Conservation (phyloP, 2,329 filamentous ascomycete genomes). For the Bipolaris gigantea region DNA sequence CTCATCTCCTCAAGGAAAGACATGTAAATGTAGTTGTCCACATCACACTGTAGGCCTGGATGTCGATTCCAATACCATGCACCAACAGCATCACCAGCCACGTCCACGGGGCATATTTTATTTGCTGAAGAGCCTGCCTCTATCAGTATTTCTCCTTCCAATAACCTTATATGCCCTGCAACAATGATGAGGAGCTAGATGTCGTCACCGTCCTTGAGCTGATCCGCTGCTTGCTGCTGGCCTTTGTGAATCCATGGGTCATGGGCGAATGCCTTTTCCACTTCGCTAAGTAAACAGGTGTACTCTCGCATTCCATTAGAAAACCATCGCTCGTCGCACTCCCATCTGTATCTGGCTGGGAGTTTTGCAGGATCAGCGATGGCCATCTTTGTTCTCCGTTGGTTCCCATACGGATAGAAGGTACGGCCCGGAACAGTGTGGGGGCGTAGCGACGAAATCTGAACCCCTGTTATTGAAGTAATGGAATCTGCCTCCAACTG, state of each 20-base stretch:
- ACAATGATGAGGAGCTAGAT: constrained; percentile 9
- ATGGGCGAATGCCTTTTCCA: background rate
- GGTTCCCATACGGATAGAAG: background rate
- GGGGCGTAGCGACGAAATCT: background rate
- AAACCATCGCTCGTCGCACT: constrained; percentile 7
- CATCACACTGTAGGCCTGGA: constrained; percentile 57
- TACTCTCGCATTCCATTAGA: constrained; percentile 5
- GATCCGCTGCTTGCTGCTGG: background rate
- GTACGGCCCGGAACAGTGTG: background rate
- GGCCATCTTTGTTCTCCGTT: background rate
- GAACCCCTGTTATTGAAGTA: background rate
- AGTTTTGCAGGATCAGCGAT: background rate
- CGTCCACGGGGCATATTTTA: constrained; percentile 49
- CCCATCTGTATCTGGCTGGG: constrained; percentile 1
- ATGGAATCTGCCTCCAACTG: background rate
- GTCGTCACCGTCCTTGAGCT: constrained; percentile 5
- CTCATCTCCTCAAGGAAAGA: constrained; percentile 63
- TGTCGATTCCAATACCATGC: constrained; percentile 55
- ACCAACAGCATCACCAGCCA: constrained; percentile 51
- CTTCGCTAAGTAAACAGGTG: constrained; percentile 1
- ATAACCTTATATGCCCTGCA: constrained; percentile 1
- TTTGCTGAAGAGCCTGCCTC: constrained; percentile 39
- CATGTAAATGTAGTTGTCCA: constrained; percentile 63
- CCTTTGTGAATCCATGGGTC: constrained; percentile 3
- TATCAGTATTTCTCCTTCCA: constrained; percentile 34